A percentile compares a stretch with the other conserved stretches of the same genome.
phyloP scores from a whole-genome alignment of 495 filamentous ascomycete species.

The Penicillium cinerascens region DNA sequence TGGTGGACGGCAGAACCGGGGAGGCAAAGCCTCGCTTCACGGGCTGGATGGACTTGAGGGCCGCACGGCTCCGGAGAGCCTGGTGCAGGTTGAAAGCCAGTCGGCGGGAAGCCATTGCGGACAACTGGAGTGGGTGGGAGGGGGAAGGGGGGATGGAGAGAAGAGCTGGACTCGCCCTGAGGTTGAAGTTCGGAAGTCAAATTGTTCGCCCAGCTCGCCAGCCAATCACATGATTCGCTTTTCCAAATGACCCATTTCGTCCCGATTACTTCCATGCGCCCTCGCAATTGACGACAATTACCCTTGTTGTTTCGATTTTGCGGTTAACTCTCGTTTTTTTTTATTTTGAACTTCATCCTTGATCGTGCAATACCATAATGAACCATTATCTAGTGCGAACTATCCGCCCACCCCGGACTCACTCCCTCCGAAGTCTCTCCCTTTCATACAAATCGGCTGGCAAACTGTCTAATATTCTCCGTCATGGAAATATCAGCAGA shows the following conservation, averaged over 20 bases:
- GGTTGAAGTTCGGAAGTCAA: constrained; percentile 52
- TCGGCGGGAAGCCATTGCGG: constrained; percentile 88
- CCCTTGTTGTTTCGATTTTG: background rate
- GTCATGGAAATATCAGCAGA: constrained; percentile 54
- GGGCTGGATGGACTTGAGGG: constrained; percentile 66
- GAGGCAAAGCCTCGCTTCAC: constrained; percentile 82
- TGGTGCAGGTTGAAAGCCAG: constrained; percentile 84
- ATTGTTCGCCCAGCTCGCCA: constrained; percentile 45
- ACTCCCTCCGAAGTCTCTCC: constrained; percentile 4
- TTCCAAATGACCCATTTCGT: constrained; percentile 41
- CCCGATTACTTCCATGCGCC: constrained; percentile 36
- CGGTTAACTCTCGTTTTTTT: background rate
- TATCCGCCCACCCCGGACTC: background rate
- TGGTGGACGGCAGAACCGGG: constrained; percentile 73
- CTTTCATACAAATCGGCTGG: constrained; percentile 29
- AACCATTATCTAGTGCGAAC: background rate
- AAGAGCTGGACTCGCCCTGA: constrained; percentile 44
- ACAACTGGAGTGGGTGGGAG: constrained; percentile 24
- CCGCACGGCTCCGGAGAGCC: constrained; percentile 78
- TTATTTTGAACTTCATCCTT: background rate
- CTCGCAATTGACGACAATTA: background rate
- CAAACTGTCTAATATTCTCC: constrained; percentile 55
- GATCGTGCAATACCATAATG: background rate
- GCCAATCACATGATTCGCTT: constrained; percentile 51
- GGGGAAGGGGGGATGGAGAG: constrained; percentile 31